Base-by-base conservation (phyloP, 352 stramenopile genomes). In the Globisporangium apiculatum region DNA sequence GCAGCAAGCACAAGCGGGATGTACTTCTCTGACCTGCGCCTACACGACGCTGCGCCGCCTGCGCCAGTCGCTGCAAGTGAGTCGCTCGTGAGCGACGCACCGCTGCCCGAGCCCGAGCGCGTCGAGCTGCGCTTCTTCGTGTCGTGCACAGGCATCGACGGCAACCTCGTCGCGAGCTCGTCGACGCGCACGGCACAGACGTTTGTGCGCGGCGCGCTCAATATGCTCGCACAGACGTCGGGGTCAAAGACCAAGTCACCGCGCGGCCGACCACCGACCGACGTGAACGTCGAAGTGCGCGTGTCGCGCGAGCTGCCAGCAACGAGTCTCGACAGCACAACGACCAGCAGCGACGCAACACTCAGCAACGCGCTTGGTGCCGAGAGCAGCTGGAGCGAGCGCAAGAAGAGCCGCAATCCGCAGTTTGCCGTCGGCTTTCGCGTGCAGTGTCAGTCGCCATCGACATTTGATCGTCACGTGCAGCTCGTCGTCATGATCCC, bases 401-500 rank as follows among this genome's bases (percentile, higher is more conserved):
- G 76, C 7, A 71, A 70, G 43, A 82, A 80, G 55, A 86, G 73
- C 40, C 75, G 73, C 36, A 79, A 80, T 57, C 79, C 83, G 31
- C 67, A 68, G 12, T 90, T 92, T 59, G 77, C 78, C 1, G 76
- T 92, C 35, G 83, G 83, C 36, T 89, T 89, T 35, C 72, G 67
- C 53, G 58, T 90, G 5, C 52, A 54, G 11, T 92, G 83, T 58
- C 74, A 80, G 51, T 58, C 69, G 18, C 61, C 68, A 2, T 63
- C 68, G 15, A 63, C 70, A 38, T 82, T 65, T 49, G 78, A 92
- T 41, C 79, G 83, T 18, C 83, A 89, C 38, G 68, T 92, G 8
- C 75, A 88, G 62, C 73, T 92, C 55, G 73, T 87, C 62, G 68
- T 92, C 3, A 89, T 90, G 73, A 83, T 92, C 48, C 79, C 79